A percentile compares a stretch with the other conserved stretches of the same genome.
Conservation (phyloP, 202 grass and related monocot species). For the Bolboschoenoplectus hybrid region DNA sequence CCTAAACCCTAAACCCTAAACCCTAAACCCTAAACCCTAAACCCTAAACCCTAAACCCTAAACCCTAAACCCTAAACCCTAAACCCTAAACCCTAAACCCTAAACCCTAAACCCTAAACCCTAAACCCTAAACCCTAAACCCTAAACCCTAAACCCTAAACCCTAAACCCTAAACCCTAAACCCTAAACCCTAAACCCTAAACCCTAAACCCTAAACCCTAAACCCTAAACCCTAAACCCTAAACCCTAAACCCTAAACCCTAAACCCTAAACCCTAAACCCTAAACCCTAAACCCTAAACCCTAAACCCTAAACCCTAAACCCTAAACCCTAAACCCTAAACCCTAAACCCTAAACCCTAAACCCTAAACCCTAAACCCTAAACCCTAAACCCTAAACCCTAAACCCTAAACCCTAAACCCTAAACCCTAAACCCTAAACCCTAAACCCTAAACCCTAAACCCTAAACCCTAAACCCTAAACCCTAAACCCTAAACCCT, state of each 20-base stretch:
- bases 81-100: slow-evolving; percentile 33
- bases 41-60: slow-evolving; percentile 17
- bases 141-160: slow-evolving; percentile 18
- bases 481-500: no score
- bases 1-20: slow-evolving; percentile 30
- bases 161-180: slow-evolving; percentile 29
- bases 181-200: slow-evolving; percentile 32
- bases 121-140: slow-evolving; percentile 34
- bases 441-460: slow-evolving; percentile 27
- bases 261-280: slow-evolving; percentile 38
- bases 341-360: slow-evolving; percentile 38
- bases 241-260: slow-evolving; percentile 41
- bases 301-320: slow-evolving; percentile 26
- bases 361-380: slow-evolving; percentile 32
- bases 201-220: slow-evolving; percentile 47
- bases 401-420: slow-evolving; percentile 42
- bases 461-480: no score
- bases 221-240: slow-evolving; percentile 45
- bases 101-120: slow-evolving; percentile 28
- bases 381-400: slow-evolving; percentile 38
- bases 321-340: slow-evolving; percentile 35
- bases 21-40: slow-evolving; percentile 34
- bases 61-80: slow-evolving; percentile 16
- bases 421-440: slow-evolving; percentile 45
- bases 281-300: slow-evolving; percentile 22